phyloP scores from a whole-genome alignment of 148 eudicot genomes.

The Polygonum aviculare region DNA sequence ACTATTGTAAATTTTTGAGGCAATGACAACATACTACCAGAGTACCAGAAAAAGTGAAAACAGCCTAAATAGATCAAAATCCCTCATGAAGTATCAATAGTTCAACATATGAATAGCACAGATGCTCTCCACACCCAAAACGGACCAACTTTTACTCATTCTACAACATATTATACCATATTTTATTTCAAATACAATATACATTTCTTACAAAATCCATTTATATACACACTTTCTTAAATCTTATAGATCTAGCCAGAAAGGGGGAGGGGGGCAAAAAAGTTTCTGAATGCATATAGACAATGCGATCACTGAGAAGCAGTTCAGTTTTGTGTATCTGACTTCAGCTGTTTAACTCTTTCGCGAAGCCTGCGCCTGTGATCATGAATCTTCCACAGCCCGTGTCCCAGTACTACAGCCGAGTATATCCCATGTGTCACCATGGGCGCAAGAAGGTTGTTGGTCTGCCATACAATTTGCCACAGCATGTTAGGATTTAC shows the following conservation, averaged over 20 bases:
- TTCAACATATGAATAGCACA: no score
- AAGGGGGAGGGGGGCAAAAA: neutral
- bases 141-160: neutral
- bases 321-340: conserved; percentile 31
- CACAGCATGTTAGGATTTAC: neutral
- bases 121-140: neutral
- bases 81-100: no score
- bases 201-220: neutral
- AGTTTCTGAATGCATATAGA: neutral
- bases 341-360: conserved; percentile 60
- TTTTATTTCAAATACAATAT: neutral
- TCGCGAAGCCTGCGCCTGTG: conserved; percentile 58
- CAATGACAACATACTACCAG: no score
- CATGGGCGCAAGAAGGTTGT: conserved; percentile 78
- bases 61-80: no score
- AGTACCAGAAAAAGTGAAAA: no score
- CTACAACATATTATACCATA: neutral
- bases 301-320: conserved; percentile 11
- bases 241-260: neutral
- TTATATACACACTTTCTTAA: neutral
- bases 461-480: conserved; percentile 40
- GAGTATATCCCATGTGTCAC: conserved; percentile 97
- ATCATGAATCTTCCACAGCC: conserved; percentile 91
- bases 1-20: no score
- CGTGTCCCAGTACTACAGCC: conserved; percentile 76